These are phyloP conservation scores for Penicillium samsonianum DNA, from an alignment of 495 filamentous ascomycete species.

Conservation along the genomic window DNA sequence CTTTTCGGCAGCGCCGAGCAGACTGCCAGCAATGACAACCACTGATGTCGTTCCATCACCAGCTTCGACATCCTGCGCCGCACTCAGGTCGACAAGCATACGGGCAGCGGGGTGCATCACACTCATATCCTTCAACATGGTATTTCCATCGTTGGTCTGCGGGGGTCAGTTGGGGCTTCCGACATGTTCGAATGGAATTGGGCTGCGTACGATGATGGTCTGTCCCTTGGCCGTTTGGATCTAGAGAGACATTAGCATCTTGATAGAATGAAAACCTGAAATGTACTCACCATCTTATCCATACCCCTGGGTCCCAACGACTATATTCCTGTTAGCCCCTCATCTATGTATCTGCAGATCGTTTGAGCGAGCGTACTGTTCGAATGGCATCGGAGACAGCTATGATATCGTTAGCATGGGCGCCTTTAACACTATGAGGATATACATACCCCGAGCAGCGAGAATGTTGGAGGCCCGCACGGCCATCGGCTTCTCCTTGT, in stretches of 20 bases:
- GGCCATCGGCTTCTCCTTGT: slow-evolving; percentile 98
- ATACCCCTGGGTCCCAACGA: slow-evolving; percentile 76
- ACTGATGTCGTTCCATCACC: slow-evolving; percentile 98
- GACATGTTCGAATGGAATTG: slow-evolving; percentile 10
- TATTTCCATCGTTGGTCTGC: slow-evolving; percentile 95
- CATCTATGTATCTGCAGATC: slow-evolving; percentile 30
- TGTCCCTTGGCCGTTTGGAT: slow-evolving; percentile 95
- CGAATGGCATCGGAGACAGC: slow-evolving; percentile 96
- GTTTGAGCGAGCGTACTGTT: slow-evolving; percentile 55
- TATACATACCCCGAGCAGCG: slow-evolving; percentile 79
- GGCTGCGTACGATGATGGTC: slow-evolving; percentile 75
- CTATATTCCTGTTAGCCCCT: slow-evolving; percentile 51
- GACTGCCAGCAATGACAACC: slow-evolving; percentile 92
- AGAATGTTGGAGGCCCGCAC: slow-evolving; percentile 95
- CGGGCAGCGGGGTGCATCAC: slow-evolving; percentile 98
- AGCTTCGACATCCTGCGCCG: slow-evolving; percentile 96
- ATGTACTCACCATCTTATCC: slow-evolving; percentile 84
- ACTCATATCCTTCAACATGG: slow-evolving; percentile 97
- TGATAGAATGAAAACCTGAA: not conserved
- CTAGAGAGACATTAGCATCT: slow-evolving; percentile 39
- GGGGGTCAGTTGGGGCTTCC: slow-evolving; percentile 25
- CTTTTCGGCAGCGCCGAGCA: slow-evolving; percentile 90
- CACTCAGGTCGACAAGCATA: slow-evolving; percentile 97
- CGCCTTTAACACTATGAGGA: not conserved
- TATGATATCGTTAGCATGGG: slow-evolving; percentile 37